phyloP scores from a whole-genome alignment of 139 green algal genomes.

The Haematococcus lacustris region DNA sequence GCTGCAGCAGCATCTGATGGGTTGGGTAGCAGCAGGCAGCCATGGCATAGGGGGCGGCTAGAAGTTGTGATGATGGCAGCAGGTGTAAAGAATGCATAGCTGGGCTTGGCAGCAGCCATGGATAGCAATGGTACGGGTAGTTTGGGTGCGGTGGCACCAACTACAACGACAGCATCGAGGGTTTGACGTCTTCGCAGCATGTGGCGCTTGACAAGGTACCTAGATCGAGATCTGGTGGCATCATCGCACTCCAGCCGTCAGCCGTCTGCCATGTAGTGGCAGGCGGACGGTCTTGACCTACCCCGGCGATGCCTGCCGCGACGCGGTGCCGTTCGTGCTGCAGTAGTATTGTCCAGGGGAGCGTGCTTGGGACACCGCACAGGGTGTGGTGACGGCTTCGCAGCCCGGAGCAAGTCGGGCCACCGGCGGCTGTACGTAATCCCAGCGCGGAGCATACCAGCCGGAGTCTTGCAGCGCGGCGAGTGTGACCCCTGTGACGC shows the following conservation, averaged over 20 bases:
- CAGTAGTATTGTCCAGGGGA: conserved; percentile 2
- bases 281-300: no score
- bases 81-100: no score
- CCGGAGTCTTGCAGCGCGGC: conserved; percentile 1
- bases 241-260: not conserved
- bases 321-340: not conserved
- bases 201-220: not conserved
- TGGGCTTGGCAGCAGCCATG: no score
- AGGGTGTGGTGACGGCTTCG: not conserved
- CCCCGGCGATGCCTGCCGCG: no score
- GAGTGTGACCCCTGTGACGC: conserved; percentile 2
- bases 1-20: not conserved
- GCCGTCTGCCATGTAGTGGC: no score
- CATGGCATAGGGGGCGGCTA: not conserved
- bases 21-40: not conserved
- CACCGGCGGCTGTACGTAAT: not conserved
- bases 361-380: not conserved
- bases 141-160: not conserved
- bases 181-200: not conserved
- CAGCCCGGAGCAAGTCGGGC: not conserved
- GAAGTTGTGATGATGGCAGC: not conserved
- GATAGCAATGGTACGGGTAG: no score
- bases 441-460: conserved; percentile 3
- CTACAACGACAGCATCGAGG: not conserved
- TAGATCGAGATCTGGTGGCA: not conserved